phyloP scores from a whole-genome alignment of 2,329 filamentous ascomycete genomes.

The Talaromyces sp. region DNA sequence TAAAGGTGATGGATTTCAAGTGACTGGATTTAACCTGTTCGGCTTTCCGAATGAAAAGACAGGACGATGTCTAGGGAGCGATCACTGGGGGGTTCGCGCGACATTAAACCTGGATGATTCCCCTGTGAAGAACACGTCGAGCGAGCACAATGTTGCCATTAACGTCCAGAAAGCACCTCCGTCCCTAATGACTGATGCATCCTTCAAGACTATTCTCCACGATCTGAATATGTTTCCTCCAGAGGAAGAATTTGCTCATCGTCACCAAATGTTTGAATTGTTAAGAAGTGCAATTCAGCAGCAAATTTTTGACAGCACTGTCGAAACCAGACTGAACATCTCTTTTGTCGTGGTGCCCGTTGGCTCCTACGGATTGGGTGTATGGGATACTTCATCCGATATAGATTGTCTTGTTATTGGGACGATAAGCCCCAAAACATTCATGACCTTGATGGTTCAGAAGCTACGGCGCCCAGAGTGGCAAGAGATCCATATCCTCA shows the following conservation, averaged over 20 bases:
- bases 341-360: constrained; percentile 55
- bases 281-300: constrained; percentile 1
- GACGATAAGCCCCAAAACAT: constrained; percentile 55
- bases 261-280: constrained; percentile 8
- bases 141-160: neutral
- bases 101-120: neutral
- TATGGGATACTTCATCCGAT: constrained; percentile 58
- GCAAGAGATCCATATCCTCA: constrained; percentile 47
- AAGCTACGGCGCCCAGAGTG: constrained; percentile 47
- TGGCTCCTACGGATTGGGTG: constrained; percentile 61
- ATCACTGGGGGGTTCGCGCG: neutral
- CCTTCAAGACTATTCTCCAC: neutral
- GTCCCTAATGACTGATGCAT: neutral
- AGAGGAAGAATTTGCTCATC: constrained; percentile 1
- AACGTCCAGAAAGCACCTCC: constrained; percentile 17
- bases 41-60: constrained; percentile 30
- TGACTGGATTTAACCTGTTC: constrained; percentile 54
- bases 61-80: neutral
- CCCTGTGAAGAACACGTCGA: neutral
- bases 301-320: constrained; percentile 22
- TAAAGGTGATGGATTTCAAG: constrained; percentile 35
- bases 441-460: constrained; percentile 56
- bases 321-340: constrained; percentile 17
- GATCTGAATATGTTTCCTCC: constrained; percentile 7
- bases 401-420: constrained; percentile 64